These are phyloP conservation scores for Colletotrichum australisinense DNA, from an alignment of 2,329 filamentous ascomycete genomes.

Conservation along the genomic window DNA sequence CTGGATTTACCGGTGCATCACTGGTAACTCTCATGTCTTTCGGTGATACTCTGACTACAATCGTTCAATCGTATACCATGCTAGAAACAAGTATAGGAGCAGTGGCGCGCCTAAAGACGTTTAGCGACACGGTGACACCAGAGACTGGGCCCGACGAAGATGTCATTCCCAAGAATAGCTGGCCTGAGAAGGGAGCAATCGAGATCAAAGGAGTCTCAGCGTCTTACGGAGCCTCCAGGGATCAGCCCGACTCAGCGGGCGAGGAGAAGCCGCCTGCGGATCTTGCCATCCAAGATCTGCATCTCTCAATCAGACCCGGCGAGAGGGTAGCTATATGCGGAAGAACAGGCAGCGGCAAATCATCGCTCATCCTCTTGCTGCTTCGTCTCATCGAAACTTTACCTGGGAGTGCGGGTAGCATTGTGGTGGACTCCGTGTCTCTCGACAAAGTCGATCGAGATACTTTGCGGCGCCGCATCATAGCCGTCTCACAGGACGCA, in stretches of 20 bases:
- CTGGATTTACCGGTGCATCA: constrained; percentile 52
- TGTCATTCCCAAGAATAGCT: constrained; percentile 37
- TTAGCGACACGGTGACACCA: constrained; percentile 39
- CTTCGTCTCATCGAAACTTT: constrained; percentile 55
- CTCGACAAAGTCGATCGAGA: constrained; percentile 52
- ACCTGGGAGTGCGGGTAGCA: constrained; percentile 38
- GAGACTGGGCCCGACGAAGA: constrained; percentile 40
- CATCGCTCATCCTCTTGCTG: constrained; percentile 52
- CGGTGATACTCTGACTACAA: constrained; percentile 42
- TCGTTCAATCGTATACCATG: constrained; percentile 48
- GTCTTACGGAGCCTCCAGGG: constrained; percentile 39
- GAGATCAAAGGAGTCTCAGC: constrained; percentile 47
- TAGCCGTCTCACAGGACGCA: constrained; percentile 65
- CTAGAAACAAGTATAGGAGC: constrained; percentile 45
- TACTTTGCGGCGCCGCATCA: constrained; percentile 58
- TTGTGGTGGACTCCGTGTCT: constrained; percentile 56
- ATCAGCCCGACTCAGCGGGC: no score
- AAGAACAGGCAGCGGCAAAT: constrained; percentile 57
- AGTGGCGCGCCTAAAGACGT: constrained; percentile 42
- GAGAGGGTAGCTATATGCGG: constrained; percentile 51
- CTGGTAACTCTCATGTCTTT: constrained; percentile 52
- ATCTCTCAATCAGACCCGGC: constrained; percentile 43
- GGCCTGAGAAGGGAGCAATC: constrained; percentile 46
- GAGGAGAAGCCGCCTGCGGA: constrained; percentile 13
- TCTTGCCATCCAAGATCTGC: constrained; percentile 42